Percentiles rank a stretch among this genome's conserved stretches.
Conservation (phyloP, 2,329 filamentous ascomycete species). For the Claviceps arundinis region DNA sequence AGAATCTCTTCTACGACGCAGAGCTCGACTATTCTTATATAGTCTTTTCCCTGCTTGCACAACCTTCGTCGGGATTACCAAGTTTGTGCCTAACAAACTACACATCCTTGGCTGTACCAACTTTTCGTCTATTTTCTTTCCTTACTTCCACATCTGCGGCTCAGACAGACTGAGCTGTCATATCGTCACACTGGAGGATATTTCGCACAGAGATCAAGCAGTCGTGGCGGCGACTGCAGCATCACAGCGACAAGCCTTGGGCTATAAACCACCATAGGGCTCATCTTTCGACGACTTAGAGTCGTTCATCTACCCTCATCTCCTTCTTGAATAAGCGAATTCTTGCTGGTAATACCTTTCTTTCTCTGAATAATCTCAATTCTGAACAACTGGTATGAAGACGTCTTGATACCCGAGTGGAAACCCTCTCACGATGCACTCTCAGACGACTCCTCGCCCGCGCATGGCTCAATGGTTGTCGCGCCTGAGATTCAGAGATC, state of each 20-base stretch:
- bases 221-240: constrained; percentile 9
- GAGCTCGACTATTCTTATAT: neutral
- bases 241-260: constrained; percentile 3
- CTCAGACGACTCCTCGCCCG: neutral
- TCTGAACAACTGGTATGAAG: constrained; percentile 7
- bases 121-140: neutral
- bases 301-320: neutral
- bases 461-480: neutral
- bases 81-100: neutral
- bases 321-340: neutral
- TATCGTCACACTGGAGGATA: constrained; percentile 9
- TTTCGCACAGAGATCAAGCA: constrained; percentile 4
- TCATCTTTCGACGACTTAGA: neutral
- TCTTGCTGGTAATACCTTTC: neutral
- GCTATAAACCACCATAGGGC: constrained; percentile 8
- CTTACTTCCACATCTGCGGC: neutral
- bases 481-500: neutral
- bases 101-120: neutral
- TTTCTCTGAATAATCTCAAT: neutral
- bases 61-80: neutral
- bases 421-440: constrained; percentile 4
- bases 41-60: neutral
- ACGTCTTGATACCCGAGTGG: neutral
- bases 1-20: neutral
- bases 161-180: constrained; percentile 7